Base-by-base conservation (phyloP, 164 flowering plant genomes). In the Annona squamosa region DNA sequence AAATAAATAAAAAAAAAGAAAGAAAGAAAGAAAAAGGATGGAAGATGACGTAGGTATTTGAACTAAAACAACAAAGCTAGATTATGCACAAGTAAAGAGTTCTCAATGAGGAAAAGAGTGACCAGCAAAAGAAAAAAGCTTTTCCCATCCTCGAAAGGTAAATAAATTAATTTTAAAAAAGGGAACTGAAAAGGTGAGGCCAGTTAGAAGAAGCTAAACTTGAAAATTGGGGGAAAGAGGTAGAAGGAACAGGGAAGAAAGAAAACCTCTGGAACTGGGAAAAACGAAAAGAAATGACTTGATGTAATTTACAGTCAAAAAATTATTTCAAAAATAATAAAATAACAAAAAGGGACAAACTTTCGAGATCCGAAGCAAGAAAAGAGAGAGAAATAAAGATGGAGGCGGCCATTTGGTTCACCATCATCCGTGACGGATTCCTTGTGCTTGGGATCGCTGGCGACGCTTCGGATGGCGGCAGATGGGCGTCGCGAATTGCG, bases 361-460 rank as follows among this genome's bases (percentile, higher is more conserved):
- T 37, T 26, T 26, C 37, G 37, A 26, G 37, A 26, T 52, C 19
- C 17, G 59, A 4, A 47, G 2, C 0, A 7, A 18, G 1, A 41
- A 57, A 18, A 16, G n/a, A 9, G 10, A 17, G 13, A 7, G 3
- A 12, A 62, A 12, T 26, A 57, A 71, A 44, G 10, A 59, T 5
- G 2, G 4, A n/a, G 41, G 4, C 12, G n/a, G 12, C 5, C 4
- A 16, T 2, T 26, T 2, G 42, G 10, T 46, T 65, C 41, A 81
- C 82, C 87, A 69, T 82, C 78, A 48, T 83, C 77, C 10, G 80
- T 10, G 26, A 74, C 64, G 5, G 73, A 57, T 5, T 75, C 76
- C 65, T 69, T 75, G 7, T 69, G 42, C 10, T 63, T 65, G 67
- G 69, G 73, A 65, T 72, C 69, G 61, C 75, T 72, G 46, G 69